Evolutionary conservation across 495 filamentous ascomycete genomes (phyloP).

Genomic region (Darksidea phi): DNA sequence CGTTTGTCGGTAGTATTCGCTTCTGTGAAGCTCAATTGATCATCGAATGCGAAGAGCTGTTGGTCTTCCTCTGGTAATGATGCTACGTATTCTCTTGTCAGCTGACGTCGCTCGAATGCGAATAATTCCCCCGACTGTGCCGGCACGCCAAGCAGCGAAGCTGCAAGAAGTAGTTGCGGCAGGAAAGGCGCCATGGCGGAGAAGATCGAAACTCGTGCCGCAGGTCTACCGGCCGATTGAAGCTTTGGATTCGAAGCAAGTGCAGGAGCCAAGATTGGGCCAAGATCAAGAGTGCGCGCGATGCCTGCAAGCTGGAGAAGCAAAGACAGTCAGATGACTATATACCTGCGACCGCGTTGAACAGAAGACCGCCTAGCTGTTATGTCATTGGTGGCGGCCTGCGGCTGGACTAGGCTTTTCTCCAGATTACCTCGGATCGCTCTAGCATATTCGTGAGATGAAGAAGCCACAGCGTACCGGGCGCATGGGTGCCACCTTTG

Average conservation of each 20-base stretch:
- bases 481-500: slow-evolving; percentile 25
- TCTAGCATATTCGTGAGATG: slow-evolving; percentile 1
- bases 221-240: neutral
- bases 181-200: slow-evolving; percentile 13
- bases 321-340: too few species aligned
- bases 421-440: slow-evolving; percentile 2
- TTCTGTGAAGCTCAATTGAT: slow-evolving; percentile 3
- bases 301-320: too few species aligned
- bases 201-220: neutral
- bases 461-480: slow-evolving; percentile 6
- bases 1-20: slow-evolving; percentile 8
- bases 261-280: neutral
- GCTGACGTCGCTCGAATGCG: slow-evolving; percentile 15
- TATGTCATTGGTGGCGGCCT: too few species aligned
- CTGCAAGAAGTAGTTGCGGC: slow-evolving; percentile 11
- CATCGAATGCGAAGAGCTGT: slow-evolving; percentile 21
- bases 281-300: too few species aligned
- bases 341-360: too few species aligned
- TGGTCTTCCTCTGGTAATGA: slow-evolving; percentile 20
- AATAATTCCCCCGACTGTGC: slow-evolving; percentile 16
- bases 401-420: neutral
- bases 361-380: too few species aligned
- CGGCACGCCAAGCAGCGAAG: slow-evolving; percentile 1
- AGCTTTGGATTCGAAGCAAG: neutral
- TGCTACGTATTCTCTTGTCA: slow-evolving; percentile 23